Base-by-base conservation (phyloP, 441 rosid genomes). In the Cnidoscolus chayamansa region DNA sequence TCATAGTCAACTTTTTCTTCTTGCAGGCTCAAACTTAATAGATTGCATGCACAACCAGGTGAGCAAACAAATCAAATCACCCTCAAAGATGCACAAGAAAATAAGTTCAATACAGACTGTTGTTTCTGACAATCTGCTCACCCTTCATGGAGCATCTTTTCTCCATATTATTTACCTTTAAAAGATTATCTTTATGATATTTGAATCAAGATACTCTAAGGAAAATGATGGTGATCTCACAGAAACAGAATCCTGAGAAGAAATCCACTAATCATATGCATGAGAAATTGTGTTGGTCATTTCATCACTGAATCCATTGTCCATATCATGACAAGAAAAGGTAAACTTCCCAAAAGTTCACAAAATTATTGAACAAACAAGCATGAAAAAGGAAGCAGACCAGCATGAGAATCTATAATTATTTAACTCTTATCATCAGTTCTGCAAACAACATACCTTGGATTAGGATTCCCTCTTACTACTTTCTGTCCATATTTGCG, bases 401-500 rank as follows among this genome's bases (percentile, higher is more conserved):
- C 7, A 65, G 30, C 20, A 25, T 45, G 43, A 67, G 62, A 54
- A 73, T 32, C 40, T 16, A 12, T 6, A 57, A 54, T 30, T 45
- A 58, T 47, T 64, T 59, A 35, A 70, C 67, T 63, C 50, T 32
- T 69, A 56, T 59, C 56, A 63, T 59, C 48, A 55, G 72, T 15
- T 15, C 17, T 56, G 11, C 25, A 53, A 49, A 67, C 71, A 4
- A 49, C 65, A 16, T 81, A 91, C 98, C 98, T 88, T 67, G 99
- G 99, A 84, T 95, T 95, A 67, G 97, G 96, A 82, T 95, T 95
- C 80, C 96, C 98, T 74, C 99, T 84, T 70, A 95, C 97, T 71
- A 95, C 98, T 86, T 95, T 95, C 86, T 95, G 99, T 66, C 99
- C 99, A 74, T 95, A 95, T 83, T 95, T 95, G 84, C 98, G 95